Evolutionary conservation across 1,284 basidiomycete species (phyloP), one percentile per base, ranked within the genome.

Genomic region (Malassezia brasiliensis): DNA sequence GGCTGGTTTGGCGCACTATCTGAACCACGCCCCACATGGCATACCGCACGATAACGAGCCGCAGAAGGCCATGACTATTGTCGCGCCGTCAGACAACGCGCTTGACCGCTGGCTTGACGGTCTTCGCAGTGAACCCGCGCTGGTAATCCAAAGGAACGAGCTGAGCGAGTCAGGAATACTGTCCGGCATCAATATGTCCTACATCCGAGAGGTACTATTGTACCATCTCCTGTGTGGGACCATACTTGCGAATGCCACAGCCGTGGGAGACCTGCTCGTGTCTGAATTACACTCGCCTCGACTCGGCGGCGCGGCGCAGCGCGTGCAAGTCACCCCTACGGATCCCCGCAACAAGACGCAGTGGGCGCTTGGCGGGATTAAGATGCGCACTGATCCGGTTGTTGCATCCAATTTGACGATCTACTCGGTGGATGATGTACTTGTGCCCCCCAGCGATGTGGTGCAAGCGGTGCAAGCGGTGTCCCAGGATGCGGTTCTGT

Each of bases 1-100:
- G 15, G 75, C 72, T 5, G 68, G 66, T 25, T 64, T 78, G 12
- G 80, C 85, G 22, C 72, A 80, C 5, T 80, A 85, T 39, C 63
- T 59, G 32, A 60, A 61, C 47, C 52, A 56, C 36, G 60, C 57
- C 22, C 56, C 61, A 15, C 64, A 63, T 47, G 42, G 57, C 34
- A 56, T 53, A 17, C 28, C 28, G 2, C 28, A 19, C 14, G 54
- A 48, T 14, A 25, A 60, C 53, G 68, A 74, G 32, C 59, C 64
- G 1, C 65, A 65, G 15, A 42, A 41, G 2, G 17, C 61, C 59
- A 53, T 53, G 58, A 78, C 77, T 4, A 75, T 77, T 52, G 82
- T 98, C 34, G 93, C 90, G 0, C 90, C 90, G 0, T 80, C 81
- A 37, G 89, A 96, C 75, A 88, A 94, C 55, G 87, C 90, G 5